These are phyloP conservation scores for Pleurotus tuber-regium DNA, from an alignment of 768 basidiomycete species.

Conservation along the genomic window DNA sequence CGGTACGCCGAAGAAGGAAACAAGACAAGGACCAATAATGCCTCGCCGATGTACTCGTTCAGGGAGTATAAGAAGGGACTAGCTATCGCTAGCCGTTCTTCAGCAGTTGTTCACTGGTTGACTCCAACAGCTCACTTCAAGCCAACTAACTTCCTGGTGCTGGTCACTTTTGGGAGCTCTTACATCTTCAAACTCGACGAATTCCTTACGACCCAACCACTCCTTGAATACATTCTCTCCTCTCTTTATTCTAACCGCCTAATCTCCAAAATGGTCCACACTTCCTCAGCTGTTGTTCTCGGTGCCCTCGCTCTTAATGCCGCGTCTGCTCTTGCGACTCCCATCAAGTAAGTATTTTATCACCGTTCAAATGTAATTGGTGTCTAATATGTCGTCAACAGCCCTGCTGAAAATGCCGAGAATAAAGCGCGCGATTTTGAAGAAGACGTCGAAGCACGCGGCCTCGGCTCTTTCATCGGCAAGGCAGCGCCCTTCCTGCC, in stretches of 20 bases:
- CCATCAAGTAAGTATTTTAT: slow-evolving; percentile 23
- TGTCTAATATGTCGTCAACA: slow-evolving; percentile 10
- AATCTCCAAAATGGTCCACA: slow-evolving; percentile 29
- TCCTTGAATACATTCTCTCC: slow-evolving; percentile 7
- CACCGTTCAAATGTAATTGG: no score
- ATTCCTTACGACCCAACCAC: slow-evolving; percentile 12
- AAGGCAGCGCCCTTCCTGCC: slow-evolving; percentile 6
- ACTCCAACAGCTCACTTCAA: slow-evolving; percentile 6
- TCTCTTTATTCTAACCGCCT: slow-evolving; percentile 9
- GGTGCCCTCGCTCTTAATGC: slow-evolving; percentile 28
- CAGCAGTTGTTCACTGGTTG: slow-evolving; percentile 11
- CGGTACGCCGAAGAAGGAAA: no score
- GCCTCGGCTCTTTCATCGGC: slow-evolving; percentile 2
- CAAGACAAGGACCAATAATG: no score
- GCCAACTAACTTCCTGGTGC: slow-evolving; percentile 1
- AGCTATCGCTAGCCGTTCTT: not conserved
- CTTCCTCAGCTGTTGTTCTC: slow-evolving; percentile 29
- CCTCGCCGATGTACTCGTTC: no score
- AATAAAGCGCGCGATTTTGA: slow-evolving; percentile 1
- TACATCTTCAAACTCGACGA: slow-evolving; percentile 9
- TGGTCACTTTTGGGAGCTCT: slow-evolving; percentile 4
- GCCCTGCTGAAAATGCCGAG: not conserved
- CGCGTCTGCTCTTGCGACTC: slow-evolving; percentile 26
- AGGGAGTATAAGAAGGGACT: not conserved
- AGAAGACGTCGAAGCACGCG: not conserved